Percentiles rank a stretch among this genome's conserved stretches.
Conservation (phyloP, 148 eudicot genomes). For the Euryodendron excelsum region DNA sequence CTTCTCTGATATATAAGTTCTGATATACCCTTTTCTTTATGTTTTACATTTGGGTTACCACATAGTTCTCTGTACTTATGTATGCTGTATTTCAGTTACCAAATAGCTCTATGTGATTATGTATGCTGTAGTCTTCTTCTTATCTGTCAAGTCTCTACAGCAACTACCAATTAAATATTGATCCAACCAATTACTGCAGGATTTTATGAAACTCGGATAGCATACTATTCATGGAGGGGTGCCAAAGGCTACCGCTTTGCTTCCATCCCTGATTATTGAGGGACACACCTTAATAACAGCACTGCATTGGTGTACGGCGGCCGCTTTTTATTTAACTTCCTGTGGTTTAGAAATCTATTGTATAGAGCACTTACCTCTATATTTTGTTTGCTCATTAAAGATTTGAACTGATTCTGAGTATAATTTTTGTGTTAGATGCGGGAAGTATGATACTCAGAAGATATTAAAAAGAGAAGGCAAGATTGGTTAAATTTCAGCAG, state of each 20-base stretch:
- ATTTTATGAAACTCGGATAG: constrained; percentile 85
- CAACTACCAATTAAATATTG: not conserved
- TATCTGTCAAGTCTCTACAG: not conserved
- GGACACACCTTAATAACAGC: not conserved
- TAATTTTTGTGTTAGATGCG: not conserved
- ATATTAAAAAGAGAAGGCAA: too few species aligned
- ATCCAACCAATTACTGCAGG: constrained; percentile 50
- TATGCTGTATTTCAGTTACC: not conserved
- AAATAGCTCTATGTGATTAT: not conserved
- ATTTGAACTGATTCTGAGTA: not conserved
- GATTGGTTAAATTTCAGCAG: not conserved
- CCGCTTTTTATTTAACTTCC: not conserved
- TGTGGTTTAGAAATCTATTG: not conserved
- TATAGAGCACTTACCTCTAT: not conserved
- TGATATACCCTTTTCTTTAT: not conserved
- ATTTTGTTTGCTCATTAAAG: not conserved
- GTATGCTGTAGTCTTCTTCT: not conserved
- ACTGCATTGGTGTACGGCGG: not conserved
- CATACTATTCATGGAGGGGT: constrained; percentile 96
- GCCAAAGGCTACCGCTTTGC: constrained; percentile 85
- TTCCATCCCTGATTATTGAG: constrained; percentile 80
- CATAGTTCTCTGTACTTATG: not conserved
- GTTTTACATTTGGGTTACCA: not conserved
- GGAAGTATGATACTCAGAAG: too few species aligned
- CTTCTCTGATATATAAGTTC: not conserved